Percentiles rank a stretch among this genome's conserved stretches.
Conservation (phyloP, 768 basidiomycete species). For the Trametes elegans region DNA sequence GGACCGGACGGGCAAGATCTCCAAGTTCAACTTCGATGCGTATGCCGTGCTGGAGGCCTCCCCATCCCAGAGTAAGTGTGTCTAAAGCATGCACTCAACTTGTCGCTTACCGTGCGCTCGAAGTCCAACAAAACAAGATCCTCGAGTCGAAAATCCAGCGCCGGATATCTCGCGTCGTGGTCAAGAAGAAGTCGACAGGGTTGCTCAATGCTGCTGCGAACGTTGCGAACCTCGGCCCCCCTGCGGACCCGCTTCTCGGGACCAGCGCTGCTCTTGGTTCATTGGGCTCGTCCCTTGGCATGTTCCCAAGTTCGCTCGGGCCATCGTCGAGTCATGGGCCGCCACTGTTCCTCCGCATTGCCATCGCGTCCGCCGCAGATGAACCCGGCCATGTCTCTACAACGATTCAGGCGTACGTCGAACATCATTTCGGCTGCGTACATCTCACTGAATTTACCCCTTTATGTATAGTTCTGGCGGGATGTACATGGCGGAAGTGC, state of each 20-base stretch:
- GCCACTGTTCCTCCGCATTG: slow-evolving; percentile 78
- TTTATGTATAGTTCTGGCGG: slow-evolving; percentile 65
- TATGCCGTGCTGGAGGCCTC: slow-evolving; percentile 86
- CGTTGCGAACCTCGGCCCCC: slow-evolving; percentile 36
- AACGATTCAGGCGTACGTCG: slow-evolving; percentile 88
- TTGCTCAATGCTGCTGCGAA: slow-evolving; percentile 34
- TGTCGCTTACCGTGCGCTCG: no score
- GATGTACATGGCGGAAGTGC: slow-evolving; percentile 96
- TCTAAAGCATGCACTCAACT: no score
- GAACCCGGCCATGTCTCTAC: slow-evolving; percentile 77
- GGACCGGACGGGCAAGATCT: slow-evolving; percentile 80
- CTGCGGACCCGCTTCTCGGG: slow-evolving; percentile 38
- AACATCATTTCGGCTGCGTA: not conserved
- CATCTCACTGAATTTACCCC: not conserved
- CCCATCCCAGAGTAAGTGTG: slow-evolving; percentile 56
- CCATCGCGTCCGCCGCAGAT: slow-evolving; percentile 79
- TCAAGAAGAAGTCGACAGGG: slow-evolving; percentile 54
- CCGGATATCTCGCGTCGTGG: slow-evolving; percentile 70
- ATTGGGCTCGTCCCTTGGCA: slow-evolving; percentile 28
- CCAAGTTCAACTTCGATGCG: slow-evolving; percentile 86
- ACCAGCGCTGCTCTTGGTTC: slow-evolving; percentile 39
- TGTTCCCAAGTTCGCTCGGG: slow-evolving; percentile 66
- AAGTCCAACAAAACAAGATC: slow-evolving; percentile 77
- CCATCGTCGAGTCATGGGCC: slow-evolving; percentile 73
- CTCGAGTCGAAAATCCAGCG: slow-evolving; percentile 81